phyloP scores from a whole-genome alignment of 2,329 filamentous ascomycete species.

The Arthrobotrys sinensis region DNA sequence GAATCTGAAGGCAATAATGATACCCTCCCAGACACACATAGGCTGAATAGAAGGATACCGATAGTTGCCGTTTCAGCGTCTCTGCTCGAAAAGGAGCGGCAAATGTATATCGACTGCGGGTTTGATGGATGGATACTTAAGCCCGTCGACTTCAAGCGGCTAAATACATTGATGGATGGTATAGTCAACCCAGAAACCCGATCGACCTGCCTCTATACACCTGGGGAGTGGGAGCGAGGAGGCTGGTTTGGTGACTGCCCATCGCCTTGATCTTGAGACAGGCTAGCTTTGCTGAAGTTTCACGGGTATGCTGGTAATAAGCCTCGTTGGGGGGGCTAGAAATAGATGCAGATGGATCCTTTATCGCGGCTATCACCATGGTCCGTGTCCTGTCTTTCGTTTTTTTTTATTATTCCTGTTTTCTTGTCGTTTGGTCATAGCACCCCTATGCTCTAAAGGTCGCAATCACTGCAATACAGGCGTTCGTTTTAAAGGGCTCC shows the following conservation, averaged over 20 bases:
- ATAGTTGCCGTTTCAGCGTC: constrained; percentile 92
- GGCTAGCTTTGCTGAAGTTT: neutral
- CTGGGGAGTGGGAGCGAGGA: constrained; percentile 85
- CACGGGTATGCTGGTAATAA: neutral
- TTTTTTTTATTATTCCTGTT: constrained; percentile 6
- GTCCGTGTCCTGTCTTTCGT: neutral
- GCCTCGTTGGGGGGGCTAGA: neutral
- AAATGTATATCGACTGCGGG: constrained; percentile 81
- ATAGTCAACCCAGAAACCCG: constrained; percentile 76
- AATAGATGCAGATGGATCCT: neutral
- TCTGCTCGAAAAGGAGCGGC: constrained; percentile 78
- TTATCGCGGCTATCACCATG: neutral
- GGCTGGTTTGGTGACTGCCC: constrained; percentile 78
- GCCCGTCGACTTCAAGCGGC: constrained; percentile 83
- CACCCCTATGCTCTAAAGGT: constrained; percentile 3
- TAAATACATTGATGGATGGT: constrained; percentile 78
- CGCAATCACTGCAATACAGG: constrained; percentile 34
- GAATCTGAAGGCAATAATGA: constrained; percentile 73
- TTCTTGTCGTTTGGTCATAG: constrained; percentile 18
- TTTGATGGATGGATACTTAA: constrained; percentile 95
- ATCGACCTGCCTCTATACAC: constrained; percentile 76
- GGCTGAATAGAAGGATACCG: constrained; percentile 78
- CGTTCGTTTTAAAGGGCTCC: constrained; percentile 40
- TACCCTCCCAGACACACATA: constrained; percentile 72
- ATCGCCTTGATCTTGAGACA: neutral